A percentile compares a stretch with the other conserved stretches of the same genome.
These are phyloP conservation scores for Dissophora ornata DNA, from an alignment of 192 early-diverging fungal genomes.

Conservation along the genomic window DNA sequence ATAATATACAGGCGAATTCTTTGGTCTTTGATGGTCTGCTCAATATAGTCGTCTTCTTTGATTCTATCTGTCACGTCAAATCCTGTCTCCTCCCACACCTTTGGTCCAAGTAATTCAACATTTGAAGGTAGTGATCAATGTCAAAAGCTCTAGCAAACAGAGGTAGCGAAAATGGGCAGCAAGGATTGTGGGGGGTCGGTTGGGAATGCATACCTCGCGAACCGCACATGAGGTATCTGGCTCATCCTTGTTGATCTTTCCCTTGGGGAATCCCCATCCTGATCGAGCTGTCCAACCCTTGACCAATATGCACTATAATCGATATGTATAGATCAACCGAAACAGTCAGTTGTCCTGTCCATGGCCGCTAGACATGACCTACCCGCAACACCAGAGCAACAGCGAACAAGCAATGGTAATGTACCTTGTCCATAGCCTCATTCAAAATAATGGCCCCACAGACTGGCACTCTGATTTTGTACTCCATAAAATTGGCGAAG, in stretches of 20 bases:
- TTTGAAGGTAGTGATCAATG: no score
- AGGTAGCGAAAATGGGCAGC: neutral
- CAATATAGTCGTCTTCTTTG: slow-evolving; percentile 84
- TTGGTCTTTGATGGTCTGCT: slow-evolving; percentile 91
- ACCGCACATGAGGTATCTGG: slow-evolving; percentile 87
- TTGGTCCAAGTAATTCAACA: neutral
- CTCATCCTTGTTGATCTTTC: slow-evolving; percentile 99
- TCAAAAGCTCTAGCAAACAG: neutral
- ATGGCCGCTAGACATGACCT: no score
- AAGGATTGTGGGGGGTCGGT: neutral
- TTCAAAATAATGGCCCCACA: slow-evolving; percentile 98
- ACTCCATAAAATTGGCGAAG: slow-evolving; percentile 93
- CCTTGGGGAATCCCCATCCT: slow-evolving; percentile 98
- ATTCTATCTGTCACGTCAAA: slow-evolving; percentile 83
- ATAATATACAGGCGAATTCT: slow-evolving; percentile 92
- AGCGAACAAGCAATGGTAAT: neutral
- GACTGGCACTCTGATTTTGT: slow-evolving; percentile 96
- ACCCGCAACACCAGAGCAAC: no score
- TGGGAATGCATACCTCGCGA: slow-evolving; percentile 83
- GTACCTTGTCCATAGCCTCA: slow-evolving; percentile 76
- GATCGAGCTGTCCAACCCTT: slow-evolving; percentile 91
- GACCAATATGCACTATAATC: slow-evolving; percentile 79
- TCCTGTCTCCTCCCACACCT: slow-evolving; percentile 95
- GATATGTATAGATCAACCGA: no score
- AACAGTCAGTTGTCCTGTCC: neutral